Base-by-base conservation (phyloP, 345 rosid species). In the Erysimum cheiranthoides region DNA sequence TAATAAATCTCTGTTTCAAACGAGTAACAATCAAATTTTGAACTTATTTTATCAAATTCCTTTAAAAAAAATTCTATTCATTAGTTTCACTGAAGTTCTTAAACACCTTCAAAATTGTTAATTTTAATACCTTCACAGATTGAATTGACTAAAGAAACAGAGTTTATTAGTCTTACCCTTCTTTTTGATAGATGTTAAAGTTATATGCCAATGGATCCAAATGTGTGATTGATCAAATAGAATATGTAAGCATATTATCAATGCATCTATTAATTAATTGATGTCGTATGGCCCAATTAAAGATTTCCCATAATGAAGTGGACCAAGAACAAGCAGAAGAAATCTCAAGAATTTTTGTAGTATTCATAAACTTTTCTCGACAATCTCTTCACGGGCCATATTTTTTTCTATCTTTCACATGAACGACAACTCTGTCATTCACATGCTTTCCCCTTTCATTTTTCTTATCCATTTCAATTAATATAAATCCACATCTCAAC, bases 401-500 rank as follows among this genome's bases (percentile, higher is more conserved):
- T 76, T 75, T 52, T 4, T 25, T 32, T 13, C 9, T n/a, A 62
- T 27, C 61, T 40, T 75, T 75, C 74, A 63, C 75, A 76, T 76
- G 75, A 70, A 70, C 80, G 71, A 76, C 80, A 76, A 70, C 59
- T 69, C 75, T 76, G 80, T 68, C 75, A 54, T 54, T 63, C 80
- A 76, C 80, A 76, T 76, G 80, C 65, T 27, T 62, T 63, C n/a
- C 61, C 39, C 66, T 56, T 76, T 70, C 45, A 32, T 61, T 52
- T 68, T 76, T 45, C 75, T 63, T 70, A 62, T 62, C 52, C 45
- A 66, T 67, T 51, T 60, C 43, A 50, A 31, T 50, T 68, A 30
- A 30, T 75, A 49, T 70, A 61, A 61, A 52, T 69, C 14, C 64
- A 45, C 54, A 40, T 68, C 8, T 51, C 60, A 21, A 67, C 46